Base-by-base conservation (phyloP, 345 rosid genomes). In the Eucalyptus marginata region DNA sequence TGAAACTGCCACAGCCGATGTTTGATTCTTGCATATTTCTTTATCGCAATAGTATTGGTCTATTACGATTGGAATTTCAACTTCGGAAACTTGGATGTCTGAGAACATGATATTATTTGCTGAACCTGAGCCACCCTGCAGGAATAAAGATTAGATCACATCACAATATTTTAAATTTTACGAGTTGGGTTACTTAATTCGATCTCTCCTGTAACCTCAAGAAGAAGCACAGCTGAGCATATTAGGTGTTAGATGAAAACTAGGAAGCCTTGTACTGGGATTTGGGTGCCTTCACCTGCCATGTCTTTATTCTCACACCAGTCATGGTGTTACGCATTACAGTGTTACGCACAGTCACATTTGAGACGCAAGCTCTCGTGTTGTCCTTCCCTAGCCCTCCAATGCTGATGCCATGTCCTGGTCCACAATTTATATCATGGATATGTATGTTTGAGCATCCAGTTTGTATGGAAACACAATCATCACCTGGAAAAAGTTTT, bases 371-470 rank as follows among this genome's bases (percentile, higher is more conserved):
- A 17, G 99, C 97, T 91, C 94, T 94, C 64, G 92, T 90, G 88
- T 92, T 90, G 68, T 91, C 96, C 87, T 88, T 94, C 90, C 99
- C 99, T 24, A 97, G 93, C 52, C 97, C 90, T 89, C 98, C 99
- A 27, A 97, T 96, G 94, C 99, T 96, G 85, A 97, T 94, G 52
- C 99, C 98, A 88, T 97, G 99, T 86, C 98, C 99, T 87, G 97
- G 97, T 71, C 99, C 99, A 86, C 98, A 96, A 87, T 93, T 96
- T 80, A 96, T 92, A 86, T 95, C 88, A 64, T 94, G 97, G 86
- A 96, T 91, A 89, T 93, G 84, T 80, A 97, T 91, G 87, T 96
- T 93, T 24, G 99, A 96, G 94, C 96, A 94, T 90, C 98, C 99
- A 33, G 97, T 93, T 91, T 96, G 98, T 89, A 96, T 94, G 22